These are phyloP conservation scores for Fusarium euwallaceae DNA, from an alignment of 2,329 filamentous ascomycete species.

Conservation along the genomic window DNA sequence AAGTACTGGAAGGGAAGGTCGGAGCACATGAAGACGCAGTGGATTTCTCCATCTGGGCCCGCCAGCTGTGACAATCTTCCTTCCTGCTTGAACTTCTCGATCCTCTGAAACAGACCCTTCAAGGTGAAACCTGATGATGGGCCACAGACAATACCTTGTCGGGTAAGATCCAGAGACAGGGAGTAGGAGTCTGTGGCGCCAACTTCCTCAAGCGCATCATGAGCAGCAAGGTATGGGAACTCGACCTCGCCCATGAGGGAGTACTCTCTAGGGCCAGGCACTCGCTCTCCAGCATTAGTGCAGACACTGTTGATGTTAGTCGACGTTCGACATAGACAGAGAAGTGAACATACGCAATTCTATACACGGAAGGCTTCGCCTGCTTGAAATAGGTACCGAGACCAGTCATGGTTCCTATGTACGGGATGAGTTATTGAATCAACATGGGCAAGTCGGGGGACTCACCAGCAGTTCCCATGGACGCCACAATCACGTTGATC, in stretches of 20 bases:
- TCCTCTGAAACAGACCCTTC: conserved; percentile 62
- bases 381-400: conserved; percentile 65
- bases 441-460: too few relatives aligned
- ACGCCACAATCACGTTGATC: conserved; percentile 67
- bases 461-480: conserved; percentile 64
- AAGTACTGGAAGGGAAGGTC: conserved; percentile 74
- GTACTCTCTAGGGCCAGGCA: conserved; percentile 69
- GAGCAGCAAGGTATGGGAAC: conserved; percentile 68
- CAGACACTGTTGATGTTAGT: conserved; percentile 60
- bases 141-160: conserved; percentile 71
- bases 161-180: conserved; percentile 66
- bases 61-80: conserved; percentile 60
- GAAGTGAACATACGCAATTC: conserved; percentile 48
- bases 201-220: conserved; percentile 69
- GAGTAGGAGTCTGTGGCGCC: conserved; percentile 66
- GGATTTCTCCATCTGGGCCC: conserved; percentile 60
- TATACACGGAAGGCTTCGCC: conserved; percentile 61
- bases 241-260: conserved; percentile 63
- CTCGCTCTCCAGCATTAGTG: conserved; percentile 68
- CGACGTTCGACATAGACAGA: accelerated
- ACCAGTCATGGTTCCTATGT: conserved; percentile 61
- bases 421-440: neutral
- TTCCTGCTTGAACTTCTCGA: conserved; percentile 61
- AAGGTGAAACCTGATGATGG: conserved; percentile 72
- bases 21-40: conserved; percentile 72